Conservation (phyloP, 2,329 filamentous ascomycete genomes). For the Emmonsia crescens region DNA sequence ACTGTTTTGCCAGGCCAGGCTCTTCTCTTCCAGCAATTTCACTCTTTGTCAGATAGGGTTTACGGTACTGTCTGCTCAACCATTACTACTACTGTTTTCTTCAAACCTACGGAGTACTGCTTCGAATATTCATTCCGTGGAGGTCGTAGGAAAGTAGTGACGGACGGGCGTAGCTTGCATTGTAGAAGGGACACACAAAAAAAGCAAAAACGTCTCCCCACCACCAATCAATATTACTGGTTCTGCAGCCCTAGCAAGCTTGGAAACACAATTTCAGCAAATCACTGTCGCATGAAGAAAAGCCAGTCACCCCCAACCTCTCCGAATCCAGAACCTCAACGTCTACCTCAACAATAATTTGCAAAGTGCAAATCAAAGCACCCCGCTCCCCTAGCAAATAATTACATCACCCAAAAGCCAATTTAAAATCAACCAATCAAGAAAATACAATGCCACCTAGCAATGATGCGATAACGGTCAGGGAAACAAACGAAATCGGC, state of each 20-base stretch:
- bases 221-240: neutral
- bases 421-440: neutral
- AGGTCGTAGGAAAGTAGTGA: neutral
- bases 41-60: neutral
- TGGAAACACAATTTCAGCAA: neutral
- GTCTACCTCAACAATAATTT: neutral
- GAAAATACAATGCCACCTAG: constrained; percentile 15
- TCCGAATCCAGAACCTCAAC: neutral
- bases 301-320: neutral
- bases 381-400: neutral
- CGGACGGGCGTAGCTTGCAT: neutral
- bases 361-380: neutral
- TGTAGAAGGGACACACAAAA: neutral
- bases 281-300: neutral
- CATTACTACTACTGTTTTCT: neutral
- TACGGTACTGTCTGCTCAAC: neutral
- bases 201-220: neutral
- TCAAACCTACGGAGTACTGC: neutral
- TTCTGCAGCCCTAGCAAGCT: neutral
- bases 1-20: neutral
- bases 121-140: neutral
- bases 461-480: constrained; percentile 18
- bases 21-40: neutral
- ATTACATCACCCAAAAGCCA: neutral
- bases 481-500: constrained; percentile 40